Evolutionary conservation across 1,284 basidiomycete species (phyloP).

Genomic region (Puccinia novopanici): DNA sequence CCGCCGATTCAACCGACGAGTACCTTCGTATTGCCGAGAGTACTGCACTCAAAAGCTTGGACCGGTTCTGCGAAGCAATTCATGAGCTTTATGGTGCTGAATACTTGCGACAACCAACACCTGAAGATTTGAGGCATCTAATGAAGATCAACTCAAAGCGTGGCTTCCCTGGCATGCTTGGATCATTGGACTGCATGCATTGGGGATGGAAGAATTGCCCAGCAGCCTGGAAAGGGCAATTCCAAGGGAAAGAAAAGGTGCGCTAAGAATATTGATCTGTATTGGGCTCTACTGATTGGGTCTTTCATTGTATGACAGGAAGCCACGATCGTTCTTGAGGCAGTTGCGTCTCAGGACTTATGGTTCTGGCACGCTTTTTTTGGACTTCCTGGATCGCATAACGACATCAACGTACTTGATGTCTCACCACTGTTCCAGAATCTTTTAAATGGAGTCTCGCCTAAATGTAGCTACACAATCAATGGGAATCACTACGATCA

Average conservation of each 20-base stretch:
- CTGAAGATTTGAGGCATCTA: background rate
- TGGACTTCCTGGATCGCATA: too few relatives aligned
- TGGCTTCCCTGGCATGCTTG: conserved; percentile 6
- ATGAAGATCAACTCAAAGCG: background rate
- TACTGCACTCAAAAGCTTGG: conserved; percentile 1
- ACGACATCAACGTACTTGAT: conserved; percentile 20
- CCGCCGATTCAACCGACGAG: background rate
- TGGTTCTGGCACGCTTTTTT: too few relatives aligned
- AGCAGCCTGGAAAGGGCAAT: background rate
- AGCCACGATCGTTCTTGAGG: conserved; percentile 3
- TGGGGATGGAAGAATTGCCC: too few relatives aligned
- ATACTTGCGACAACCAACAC: background rate
- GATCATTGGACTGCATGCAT: conserved; percentile 3
- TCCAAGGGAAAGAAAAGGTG: background rate
- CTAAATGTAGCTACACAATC: background rate
- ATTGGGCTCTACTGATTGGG: background rate
- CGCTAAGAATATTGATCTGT: background rate
- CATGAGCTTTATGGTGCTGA: background rate
- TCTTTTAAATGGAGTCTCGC: background rate
- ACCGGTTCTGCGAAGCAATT: background rate
- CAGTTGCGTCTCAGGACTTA: background rate
- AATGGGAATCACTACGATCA: conserved; percentile 2
- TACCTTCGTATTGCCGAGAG: conserved; percentile 6
- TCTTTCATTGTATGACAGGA: background rate
- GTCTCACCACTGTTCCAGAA: background rate